Base-by-base conservation (phyloP, 768 basidiomycete species). In the Vararia minispora region DNA sequence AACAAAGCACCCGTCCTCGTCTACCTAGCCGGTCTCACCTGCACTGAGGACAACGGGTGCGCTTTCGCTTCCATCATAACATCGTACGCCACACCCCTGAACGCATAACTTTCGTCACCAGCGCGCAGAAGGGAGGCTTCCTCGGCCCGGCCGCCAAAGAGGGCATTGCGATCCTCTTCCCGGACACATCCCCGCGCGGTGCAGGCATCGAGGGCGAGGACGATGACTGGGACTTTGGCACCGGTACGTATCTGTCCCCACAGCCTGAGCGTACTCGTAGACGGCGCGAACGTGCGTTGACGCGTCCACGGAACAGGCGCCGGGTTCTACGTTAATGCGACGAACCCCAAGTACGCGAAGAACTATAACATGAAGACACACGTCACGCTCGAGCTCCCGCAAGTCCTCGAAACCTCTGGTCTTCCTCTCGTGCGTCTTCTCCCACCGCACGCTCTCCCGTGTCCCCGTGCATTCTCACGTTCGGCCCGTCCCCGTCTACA, bases 311-410 rank as follows among this genome's bases (percentile, higher is more conserved):
- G 18, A 18, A 28, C 41, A 68, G 76, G 69, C 31, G 95, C 95
- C 31, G 94, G 95, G 25, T 99, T 98, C 65, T 98, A 99, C 59
- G 57, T 99, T 48, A 79, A 95, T 54, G 94, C 94, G 3, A 95
- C 89, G 2, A 69, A 75, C 42, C 67, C 74, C 5, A 74, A 74
- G 52, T 88, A 72, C 54, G 58, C 76, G 18, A 74, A 71, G 50
- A 65, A 86, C 56, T 92, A 92, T 57, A 84, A 83, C 57, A 97
- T 97, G 92, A 73, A 82, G 40, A 79, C 78, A 11, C 79, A 88
- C 52, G 65, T 98, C 47, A 80, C 82, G 9, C 53, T 74, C 30
- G 95, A 98, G 64, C 65, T 99, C 25, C 92, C 94, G 8, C 61
- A 72, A 49, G 73, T 88, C 18, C 68, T 99, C 40, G 69, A 75